phyloP scores from a whole-genome alignment of 306 rosid genomes.

The Castanospermum australe region DNA sequence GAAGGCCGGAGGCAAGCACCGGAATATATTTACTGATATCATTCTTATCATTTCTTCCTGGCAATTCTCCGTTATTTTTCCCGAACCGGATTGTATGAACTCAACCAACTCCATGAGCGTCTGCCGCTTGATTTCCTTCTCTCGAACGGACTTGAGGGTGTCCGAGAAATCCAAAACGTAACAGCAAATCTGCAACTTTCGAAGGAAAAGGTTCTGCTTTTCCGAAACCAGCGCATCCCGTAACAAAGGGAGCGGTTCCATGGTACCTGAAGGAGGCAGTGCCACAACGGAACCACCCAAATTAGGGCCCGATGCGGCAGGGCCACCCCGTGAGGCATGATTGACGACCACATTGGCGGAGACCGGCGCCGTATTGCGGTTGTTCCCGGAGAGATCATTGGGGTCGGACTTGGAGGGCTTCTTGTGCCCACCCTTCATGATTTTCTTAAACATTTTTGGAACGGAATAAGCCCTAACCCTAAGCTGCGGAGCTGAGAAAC shows the following conservation, averaged over 20 bases:
- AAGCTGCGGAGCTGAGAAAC: slow-evolving; percentile 26
- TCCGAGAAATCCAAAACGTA: slow-evolving; percentile 72
- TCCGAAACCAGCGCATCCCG: slow-evolving; percentile 71
- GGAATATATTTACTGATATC: slow-evolving; percentile 81
- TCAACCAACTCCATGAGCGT: slow-evolving; percentile 84
- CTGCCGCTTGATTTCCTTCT: slow-evolving; percentile 91
- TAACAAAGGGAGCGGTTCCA: slow-evolving; percentile 70
- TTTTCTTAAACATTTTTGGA: slow-evolving; percentile 72
- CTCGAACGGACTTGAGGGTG: slow-evolving; percentile 67
- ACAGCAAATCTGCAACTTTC: slow-evolving; percentile 78
- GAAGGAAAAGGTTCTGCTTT: slow-evolving; percentile 65
- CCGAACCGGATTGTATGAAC: slow-evolving; percentile 85
- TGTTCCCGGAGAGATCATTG: slow-evolving; percentile 39
- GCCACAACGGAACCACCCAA: neutral
- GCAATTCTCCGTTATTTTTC: slow-evolving; percentile 78
- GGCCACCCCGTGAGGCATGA: slow-evolving; percentile 63
- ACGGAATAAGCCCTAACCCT: slow-evolving; percentile 62
- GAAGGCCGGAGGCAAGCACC: slow-evolving; percentile 84
- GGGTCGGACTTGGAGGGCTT: slow-evolving; percentile 89
- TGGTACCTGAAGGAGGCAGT: slow-evolving; percentile 48
- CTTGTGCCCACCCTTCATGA: slow-evolving; percentile 81
- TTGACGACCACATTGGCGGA: slow-evolving; percentile 55
- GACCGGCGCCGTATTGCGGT: slow-evolving; percentile 39
- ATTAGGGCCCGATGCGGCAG: slow-evolving; percentile 32
- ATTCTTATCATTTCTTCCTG: slow-evolving; percentile 93